These are phyloP conservation scores for Nepenthes gracilis DNA, from an alignment of 148 eudicot species.

Conservation along the genomic window DNA sequence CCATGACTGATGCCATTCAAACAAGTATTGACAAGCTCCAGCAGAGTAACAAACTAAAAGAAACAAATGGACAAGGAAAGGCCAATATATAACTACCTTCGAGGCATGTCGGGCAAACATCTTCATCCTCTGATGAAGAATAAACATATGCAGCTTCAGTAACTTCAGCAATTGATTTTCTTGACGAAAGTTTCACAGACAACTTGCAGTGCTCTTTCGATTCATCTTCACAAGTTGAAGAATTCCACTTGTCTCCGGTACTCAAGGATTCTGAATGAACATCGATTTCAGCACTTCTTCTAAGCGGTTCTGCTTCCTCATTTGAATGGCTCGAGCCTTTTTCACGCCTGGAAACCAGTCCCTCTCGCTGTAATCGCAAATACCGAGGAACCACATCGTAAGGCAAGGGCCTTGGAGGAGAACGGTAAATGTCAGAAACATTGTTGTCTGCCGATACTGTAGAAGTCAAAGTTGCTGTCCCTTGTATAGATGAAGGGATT, in stretches of 20 bases:
- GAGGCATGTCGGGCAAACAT: conserved; percentile 93
- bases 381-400: conserved; percentile 71
- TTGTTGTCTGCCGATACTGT: conserved; percentile 46
- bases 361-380: conserved; percentile 60
- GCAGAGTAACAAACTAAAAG: too few relatives aligned
- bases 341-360: conserved; percentile 64
- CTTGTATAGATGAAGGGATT: conserved; percentile 59
- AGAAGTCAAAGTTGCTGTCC: conserved; percentile 45
- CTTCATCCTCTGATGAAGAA: conserved; percentile 80
- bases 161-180: conserved; percentile 34
- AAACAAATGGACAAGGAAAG: too few relatives aligned
- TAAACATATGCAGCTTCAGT: conserved; percentile 50
- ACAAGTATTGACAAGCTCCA: too few relatives aligned
- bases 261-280: conserved; percentile 44
- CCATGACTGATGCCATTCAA: too few relatives aligned
- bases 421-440: conserved; percentile 58
- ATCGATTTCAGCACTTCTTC: conserved; percentile 46
- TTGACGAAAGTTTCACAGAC: conserved; percentile 44
- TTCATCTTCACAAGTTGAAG: conserved; percentile 48
- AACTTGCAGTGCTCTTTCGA: conserved; percentile 46
- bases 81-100: conserved; percentile 36
- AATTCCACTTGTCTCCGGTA: conserved; percentile 51
- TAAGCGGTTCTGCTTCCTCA: conserved; percentile 68
- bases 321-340: conserved; percentile 73
- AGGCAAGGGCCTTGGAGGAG: conserved; percentile 91